phyloP scores from a whole-genome alignment of 2,329 filamentous ascomycete genomes.

The Plectosphaerella plurivora region DNA sequence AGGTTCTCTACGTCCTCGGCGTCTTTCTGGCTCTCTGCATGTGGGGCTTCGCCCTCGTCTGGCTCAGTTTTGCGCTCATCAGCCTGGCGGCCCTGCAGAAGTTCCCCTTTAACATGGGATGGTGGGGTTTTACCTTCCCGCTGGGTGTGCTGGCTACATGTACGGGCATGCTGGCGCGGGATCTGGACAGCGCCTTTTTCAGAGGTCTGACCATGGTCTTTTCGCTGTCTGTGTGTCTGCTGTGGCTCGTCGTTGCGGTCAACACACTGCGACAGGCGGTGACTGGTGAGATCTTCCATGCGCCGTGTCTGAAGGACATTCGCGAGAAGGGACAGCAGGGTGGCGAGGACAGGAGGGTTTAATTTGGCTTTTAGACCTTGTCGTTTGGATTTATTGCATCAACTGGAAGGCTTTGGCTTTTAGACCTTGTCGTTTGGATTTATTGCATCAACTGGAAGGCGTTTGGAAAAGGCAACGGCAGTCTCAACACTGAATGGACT shows the following conservation, averaged over 20 bases:
- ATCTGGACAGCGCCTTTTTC: constrained; percentile 39
- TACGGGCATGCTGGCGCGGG: constrained; percentile 31
- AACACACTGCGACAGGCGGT: constrained; percentile 31
- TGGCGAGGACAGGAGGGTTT: constrained; percentile 21
- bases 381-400: not conserved
- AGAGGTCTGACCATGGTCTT: constrained; percentile 34
- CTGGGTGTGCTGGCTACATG: constrained; percentile 39
- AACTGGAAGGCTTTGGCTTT: too few relatives aligned
- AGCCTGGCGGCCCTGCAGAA: constrained; percentile 29
- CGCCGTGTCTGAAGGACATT: constrained; percentile 35
- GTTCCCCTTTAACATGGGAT: constrained; percentile 42
- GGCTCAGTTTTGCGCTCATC: constrained; percentile 37
- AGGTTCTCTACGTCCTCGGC: constrained; percentile 55
- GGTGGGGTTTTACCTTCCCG: constrained; percentile 44
- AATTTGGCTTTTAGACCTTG: not conserved
- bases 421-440: not conserved
- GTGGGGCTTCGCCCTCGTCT: constrained; percentile 40
- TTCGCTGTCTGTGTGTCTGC: constrained; percentile 31
- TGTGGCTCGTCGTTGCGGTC: constrained; percentile 36
- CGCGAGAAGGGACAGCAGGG: constrained; percentile 23
- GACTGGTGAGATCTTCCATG: constrained; percentile 38
- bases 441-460: not conserved
- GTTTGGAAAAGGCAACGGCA: too few relatives aligned
- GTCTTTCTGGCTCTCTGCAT: constrained; percentile 37
- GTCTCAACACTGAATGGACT: too few relatives aligned